Evolutionary conservation across 805 yeast species (phyloP).

Genomic region (Blastobotrys peoriensis): DNA sequence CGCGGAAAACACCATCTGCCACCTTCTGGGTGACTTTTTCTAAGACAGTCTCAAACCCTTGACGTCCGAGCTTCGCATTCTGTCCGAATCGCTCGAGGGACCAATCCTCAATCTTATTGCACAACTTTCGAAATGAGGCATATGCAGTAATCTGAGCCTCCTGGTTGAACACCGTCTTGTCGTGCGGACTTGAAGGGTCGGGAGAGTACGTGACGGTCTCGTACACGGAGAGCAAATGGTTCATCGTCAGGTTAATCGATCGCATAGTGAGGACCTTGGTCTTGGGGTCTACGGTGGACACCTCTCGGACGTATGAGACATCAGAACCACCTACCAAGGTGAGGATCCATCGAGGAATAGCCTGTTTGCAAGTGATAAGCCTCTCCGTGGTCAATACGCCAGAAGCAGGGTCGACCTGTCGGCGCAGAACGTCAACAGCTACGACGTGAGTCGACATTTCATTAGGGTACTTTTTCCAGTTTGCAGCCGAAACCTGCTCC

Average conservation of each 20-base stretch:
- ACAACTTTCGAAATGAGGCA: constrained; percentile 60
- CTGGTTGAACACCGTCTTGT: constrained; percentile 64
- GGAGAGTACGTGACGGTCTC: constrained; percentile 85
- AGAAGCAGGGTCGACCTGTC: constrained; percentile 54
- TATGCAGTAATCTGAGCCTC: constrained; percentile 86
- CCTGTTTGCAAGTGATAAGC: constrained; percentile 80
- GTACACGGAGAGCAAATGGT: constrained; percentile 65
- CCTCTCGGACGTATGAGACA: constrained; percentile 78
- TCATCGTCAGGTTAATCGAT: constrained; percentile 82
- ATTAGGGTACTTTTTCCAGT: constrained; percentile 97
- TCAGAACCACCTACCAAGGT: constrained; percentile 66
- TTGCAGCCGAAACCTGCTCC: constrained; percentile 93
- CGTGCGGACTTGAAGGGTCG: constrained; percentile 44
- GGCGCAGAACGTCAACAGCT: constrained; percentile 79
- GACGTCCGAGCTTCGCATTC: constrained; percentile 75
- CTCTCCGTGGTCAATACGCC: constrained; percentile 71
- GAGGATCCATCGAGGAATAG: constrained; percentile 77
- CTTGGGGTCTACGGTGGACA: constrained; percentile 72
- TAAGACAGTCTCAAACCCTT: constrained; percentile 80
- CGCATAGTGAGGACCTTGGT: constrained; percentile 65
- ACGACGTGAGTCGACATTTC: constrained; percentile 87
- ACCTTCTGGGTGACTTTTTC: constrained; percentile 28
- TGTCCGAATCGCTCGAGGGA: constrained; percentile 80
- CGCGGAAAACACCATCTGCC: constrained; percentile 22
- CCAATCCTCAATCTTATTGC: constrained; percentile 89